A percentile compares a stretch with the other conserved stretches of the same genome.
Evolutionary conservation across 106 monocot species (phyloP).

Genomic region (Hemerocallis citrina): DNA sequence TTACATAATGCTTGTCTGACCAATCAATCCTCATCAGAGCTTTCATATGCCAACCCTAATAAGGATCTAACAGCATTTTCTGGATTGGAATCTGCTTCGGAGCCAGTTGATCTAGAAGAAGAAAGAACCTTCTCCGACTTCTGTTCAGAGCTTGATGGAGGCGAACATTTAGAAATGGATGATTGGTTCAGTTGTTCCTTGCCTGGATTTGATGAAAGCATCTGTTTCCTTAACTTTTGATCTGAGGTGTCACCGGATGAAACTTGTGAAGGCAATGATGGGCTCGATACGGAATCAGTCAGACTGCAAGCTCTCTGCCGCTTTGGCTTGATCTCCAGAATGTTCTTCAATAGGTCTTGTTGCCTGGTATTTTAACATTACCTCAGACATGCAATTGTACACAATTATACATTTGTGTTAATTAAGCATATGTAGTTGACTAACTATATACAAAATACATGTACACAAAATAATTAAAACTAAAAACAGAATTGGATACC

Average conservation of each 20-base stretch:
- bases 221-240: neutral
- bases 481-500: neutral
- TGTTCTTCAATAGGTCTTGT: conserved; percentile 86
- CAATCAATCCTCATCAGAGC: conserved; percentile 21
- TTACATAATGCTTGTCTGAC: neutral
- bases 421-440: no score
- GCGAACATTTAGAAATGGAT: neutral
- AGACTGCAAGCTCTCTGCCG: conserved; percentile 33
- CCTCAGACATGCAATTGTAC: no score
- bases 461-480: no score
- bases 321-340: conserved; percentile 85
- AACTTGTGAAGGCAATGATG: conserved; percentile 3
- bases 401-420: no score
- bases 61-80: conserved; percentile 18
- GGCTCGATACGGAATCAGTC: conserved; percentile 11
- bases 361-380: conserved; percentile 43
- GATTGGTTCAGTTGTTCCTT: neutral
- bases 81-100: conserved; percentile 4
- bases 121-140: neutral
- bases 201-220: neutral
- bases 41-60: conserved; percentile 23
- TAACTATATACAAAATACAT: no score
- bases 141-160: neutral
- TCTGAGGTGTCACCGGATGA: neutral
- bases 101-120: neutral